Evolutionary conservation across 352 stramenopile genomes (phyloP), one percentile per base, ranked within the genome.

Genomic region (Globisporangium camurandrum): DNA sequence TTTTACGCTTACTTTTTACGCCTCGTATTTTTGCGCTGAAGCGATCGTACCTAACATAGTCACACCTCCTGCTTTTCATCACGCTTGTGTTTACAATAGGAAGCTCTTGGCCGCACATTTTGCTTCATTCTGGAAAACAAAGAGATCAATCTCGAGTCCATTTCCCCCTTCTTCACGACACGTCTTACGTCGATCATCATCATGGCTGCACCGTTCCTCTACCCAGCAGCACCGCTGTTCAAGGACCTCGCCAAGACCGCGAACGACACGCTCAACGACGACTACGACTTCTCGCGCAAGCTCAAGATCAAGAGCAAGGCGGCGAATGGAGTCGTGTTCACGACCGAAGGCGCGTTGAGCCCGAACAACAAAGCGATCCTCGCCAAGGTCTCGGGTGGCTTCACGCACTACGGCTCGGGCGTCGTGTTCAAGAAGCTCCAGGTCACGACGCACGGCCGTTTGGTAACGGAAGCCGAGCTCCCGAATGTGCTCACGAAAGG

Each of bases 241-340:
- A 93, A 93, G 66, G 82, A 93, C 64, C 71, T 93, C 27, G 71
- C 76, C 65, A 93, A 91, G 69, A 93, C 74, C 43, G 79, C 77
- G 26, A 75, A 88, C 67, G 81, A 86, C 60, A 72, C 84, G n/a
- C 80, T 93, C 41, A 74, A 74, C 42, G 84, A 94, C 46, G 84
- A 94, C 75, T 94, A 94, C 55, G 84, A 94, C 73, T 94, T 83
- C 70, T 88, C 73, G 46, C 84, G 84, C 64, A 94, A 94, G 84
- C 74, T 94, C 55, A 94, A 94, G 71, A 74, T 94, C 75, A 94
- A 92, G 71, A 94, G 69, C 60, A 94, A 89, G 64, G 77, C 80
- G 27, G 68, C 82, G 24, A 91, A 92, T 62, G 80, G 83, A 49
- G 83, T 94, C 38, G 66, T 60, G 46, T 94, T 94, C 66, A 93